These are phyloP conservation scores for Yarrowia sp. DNA, from an alignment of 805 yeast species.

Conservation along the genomic window DNA sequence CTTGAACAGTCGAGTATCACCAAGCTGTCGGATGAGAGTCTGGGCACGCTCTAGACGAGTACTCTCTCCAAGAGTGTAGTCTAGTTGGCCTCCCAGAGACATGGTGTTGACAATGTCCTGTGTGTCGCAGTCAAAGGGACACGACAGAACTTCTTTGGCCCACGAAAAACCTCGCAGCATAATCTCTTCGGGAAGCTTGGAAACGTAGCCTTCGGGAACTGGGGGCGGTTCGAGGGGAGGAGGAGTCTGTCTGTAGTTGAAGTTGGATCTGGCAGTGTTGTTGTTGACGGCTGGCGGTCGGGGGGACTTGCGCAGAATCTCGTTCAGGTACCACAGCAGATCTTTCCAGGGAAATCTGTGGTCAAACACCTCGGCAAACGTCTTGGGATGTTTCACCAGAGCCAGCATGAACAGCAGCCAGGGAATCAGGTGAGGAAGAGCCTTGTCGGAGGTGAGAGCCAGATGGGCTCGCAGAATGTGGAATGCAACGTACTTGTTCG, in stretches of 20 bases:
- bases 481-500: slow-evolving; percentile 21
- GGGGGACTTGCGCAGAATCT: neutral
- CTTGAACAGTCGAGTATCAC: neutral
- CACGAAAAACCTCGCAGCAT: slow-evolving; percentile 11
- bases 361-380: neutral
- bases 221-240: neutral
- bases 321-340: slow-evolving; percentile 11
- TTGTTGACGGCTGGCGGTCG: neutral
- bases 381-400: neutral
- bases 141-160: neutral
- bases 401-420: slow-evolving; percentile 19
- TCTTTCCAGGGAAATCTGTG: slow-evolving; percentile 23
- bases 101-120: slow-evolving; percentile 6
- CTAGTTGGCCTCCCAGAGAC: slow-evolving; percentile 9
- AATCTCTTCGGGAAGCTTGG: slow-evolving; percentile 17
- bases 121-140: slow-evolving; percentile 4
- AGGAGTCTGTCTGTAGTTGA: neutral
- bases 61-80: slow-evolving; percentile 8
- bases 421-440: slow-evolving; percentile 7
- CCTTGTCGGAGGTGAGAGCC: slow-evolving; percentile 13
- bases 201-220: neutral
- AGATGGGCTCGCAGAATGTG: slow-evolving; percentile 18
- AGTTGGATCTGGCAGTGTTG: neutral
- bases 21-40: neutral
- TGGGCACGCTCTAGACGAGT: slow-evolving; percentile 4